Conservation (phyloP, 257 asterid species). For the Jaltomata sinuosa region DNA sequence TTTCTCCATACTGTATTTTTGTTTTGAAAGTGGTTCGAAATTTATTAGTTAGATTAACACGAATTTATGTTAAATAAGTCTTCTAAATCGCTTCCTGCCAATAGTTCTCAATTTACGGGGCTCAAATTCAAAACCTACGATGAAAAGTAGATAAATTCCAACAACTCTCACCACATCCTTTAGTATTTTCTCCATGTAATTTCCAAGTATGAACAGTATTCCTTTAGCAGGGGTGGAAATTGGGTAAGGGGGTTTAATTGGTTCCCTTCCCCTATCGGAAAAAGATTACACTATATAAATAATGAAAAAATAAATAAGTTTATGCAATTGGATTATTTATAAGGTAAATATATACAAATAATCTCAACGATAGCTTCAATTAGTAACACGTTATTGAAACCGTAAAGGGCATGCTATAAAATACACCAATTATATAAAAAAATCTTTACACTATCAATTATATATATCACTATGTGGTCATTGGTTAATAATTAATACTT, state of each 20-base stretch:
- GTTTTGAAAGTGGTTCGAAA: background rate
- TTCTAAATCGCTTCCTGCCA: background rate
- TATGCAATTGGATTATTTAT: no score
- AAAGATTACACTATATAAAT: no score
- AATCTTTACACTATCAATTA: no score
- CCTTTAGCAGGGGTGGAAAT: background rate
- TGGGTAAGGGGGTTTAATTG: background rate
- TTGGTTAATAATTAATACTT: background rate
- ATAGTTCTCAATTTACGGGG: background rate
- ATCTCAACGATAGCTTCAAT: no score
- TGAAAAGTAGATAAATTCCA: background rate
- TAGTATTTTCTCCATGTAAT: background rate
- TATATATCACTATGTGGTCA: no score
- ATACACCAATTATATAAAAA: no score
- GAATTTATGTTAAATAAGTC: background rate
- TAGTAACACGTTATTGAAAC: no score
- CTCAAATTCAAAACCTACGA: background rate
- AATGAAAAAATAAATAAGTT: no score
- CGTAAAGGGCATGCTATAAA: no score
- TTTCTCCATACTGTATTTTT: background rate
- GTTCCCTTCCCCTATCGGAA: background rate
- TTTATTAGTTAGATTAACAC: background rate
- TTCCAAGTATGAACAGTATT: background rate
- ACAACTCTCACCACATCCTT: background rate
- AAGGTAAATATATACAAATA: no score